Conservation (phyloP, 2,329 filamentous ascomycete genomes). For the Hypoxylon sp. region DNA sequence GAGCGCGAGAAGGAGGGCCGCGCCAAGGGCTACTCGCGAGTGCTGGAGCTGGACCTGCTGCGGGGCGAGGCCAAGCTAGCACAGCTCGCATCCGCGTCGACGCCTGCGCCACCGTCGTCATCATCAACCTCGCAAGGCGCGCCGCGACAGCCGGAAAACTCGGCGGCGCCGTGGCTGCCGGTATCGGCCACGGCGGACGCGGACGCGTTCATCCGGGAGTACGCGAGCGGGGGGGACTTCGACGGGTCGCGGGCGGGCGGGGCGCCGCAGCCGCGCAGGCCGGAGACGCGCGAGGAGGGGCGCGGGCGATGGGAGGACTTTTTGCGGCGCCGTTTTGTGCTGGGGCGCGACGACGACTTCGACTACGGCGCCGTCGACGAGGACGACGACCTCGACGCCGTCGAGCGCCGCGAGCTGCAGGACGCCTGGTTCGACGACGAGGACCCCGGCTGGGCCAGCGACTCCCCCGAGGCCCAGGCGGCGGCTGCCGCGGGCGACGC, state of each 20-base stretch:
- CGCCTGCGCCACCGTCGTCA: background rate
- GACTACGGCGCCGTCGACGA: slow-evolving; percentile 76
- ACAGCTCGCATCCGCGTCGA: slow-evolving; percentile 16
- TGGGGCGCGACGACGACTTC: slow-evolving; percentile 79
- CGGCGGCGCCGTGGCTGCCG: slow-evolving; percentile 20
- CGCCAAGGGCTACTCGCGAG: slow-evolving; percentile 78
- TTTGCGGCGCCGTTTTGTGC: slow-evolving; percentile 76
- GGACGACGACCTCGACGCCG: slow-evolving; percentile 74
- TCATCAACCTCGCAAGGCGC: background rate
- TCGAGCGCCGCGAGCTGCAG: slow-evolving; percentile 67
- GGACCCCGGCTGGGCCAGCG: slow-evolving; percentile 70
- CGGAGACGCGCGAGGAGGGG: slow-evolving; percentile 69
- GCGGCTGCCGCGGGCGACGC: too few species aligned
- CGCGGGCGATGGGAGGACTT: slow-evolving; percentile 73
- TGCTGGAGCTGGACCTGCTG: slow-evolving; percentile 78
- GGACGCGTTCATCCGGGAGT: slow-evolving; percentile 37
- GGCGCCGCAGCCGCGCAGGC: slow-evolving; percentile 23
- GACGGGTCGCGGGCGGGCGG: too few species aligned
- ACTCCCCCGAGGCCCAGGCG: slow-evolving; percentile 43
- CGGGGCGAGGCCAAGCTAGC: slow-evolving; percentile 78
- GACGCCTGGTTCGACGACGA: slow-evolving; percentile 84
- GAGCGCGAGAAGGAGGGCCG: slow-evolving; percentile 79
- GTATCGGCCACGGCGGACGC: slow-evolving; percentile 25
- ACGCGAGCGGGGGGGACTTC: slow-evolving; percentile 32
- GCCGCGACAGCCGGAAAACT: slow-evolving; percentile 3